Conservation (phyloP, 176 grass and related monocot species). For the Panicum miliaceum region DNA sequence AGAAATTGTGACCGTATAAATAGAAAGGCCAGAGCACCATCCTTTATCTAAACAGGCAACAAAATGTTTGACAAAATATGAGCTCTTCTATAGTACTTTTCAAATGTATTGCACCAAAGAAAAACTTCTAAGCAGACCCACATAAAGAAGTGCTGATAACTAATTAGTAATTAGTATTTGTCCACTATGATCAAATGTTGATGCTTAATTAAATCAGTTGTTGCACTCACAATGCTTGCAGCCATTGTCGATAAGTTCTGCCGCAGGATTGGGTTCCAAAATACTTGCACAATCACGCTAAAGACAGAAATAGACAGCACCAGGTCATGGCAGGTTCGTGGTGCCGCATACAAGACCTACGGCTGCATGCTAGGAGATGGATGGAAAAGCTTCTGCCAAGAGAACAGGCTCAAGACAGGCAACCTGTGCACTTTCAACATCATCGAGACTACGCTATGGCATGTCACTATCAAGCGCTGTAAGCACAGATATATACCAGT, state of each 20-base stretch:
- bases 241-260: constrained; percentile 14
- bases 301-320: constrained; percentile 2
- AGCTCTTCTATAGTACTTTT: not conserved
- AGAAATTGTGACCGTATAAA: not conserved
- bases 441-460: constrained; percentile 18
- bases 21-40: not conserved
- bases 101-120: not conserved
- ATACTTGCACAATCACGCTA: not conserved
- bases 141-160: not conserved
- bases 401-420: constrained; percentile 22
- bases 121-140: not conserved
- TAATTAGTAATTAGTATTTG: not conserved
- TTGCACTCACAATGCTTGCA: constrained; percentile 1
- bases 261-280: not conserved
- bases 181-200: not conserved
- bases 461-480: constrained; percentile 4
- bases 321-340: constrained; percentile 28
- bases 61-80: not conserved
- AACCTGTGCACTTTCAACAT: constrained; percentile 34
- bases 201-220: not conserved
- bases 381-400: constrained; percentile 28
- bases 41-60: too few relatives aligned
- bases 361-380: not conserved
- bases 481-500: not conserved
- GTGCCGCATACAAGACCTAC: not conserved